Conservation (phyloP, 768 basidiomycete species). For the Clavaria fumosa region DNA sequence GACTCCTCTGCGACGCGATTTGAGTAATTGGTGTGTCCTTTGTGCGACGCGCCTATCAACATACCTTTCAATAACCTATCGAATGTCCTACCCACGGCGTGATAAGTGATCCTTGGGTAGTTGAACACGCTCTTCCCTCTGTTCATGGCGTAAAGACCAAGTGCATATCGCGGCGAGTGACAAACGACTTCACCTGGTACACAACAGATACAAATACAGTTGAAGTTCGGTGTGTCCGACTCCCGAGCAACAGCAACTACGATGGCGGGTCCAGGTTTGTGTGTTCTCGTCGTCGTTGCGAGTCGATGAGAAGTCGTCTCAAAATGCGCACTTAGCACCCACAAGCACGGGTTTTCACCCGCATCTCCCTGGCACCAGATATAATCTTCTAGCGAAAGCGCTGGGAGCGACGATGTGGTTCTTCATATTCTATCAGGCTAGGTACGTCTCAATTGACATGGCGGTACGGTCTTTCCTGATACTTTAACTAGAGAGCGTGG, state of each 20-base stretch:
- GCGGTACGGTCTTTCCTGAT: constrained; percentile 3
- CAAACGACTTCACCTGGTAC: constrained; percentile 1
- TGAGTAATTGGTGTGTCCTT: not conserved
- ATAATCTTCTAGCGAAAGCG: constrained; percentile 68
- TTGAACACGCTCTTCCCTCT: constrained; percentile 27
- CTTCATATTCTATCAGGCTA: constrained; percentile 92
- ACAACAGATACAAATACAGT: no score
- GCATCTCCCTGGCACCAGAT: constrained; percentile 63
- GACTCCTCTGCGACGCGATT: constrained; percentile 33
- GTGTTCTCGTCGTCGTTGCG: not conserved
- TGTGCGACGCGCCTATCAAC: constrained; percentile 1
- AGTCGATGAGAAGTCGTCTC: not conserved
- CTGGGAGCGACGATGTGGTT: constrained; percentile 96
- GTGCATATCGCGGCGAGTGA: not conserved
- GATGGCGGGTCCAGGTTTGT: constrained; percentile 21
- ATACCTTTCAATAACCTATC: constrained; percentile 41
- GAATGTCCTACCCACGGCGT: constrained; percentile 28
- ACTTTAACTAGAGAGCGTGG: constrained; percentile 48
- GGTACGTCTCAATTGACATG: constrained; percentile 34
- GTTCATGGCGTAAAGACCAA: constrained; percentile 18
- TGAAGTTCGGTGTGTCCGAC: no score
- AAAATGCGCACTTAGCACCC: constrained; percentile 5
- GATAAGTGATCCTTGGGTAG: constrained; percentile 30
- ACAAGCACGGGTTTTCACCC: constrained; percentile 74
- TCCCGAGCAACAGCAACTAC: constrained; percentile 10